Conservation (phyloP, 2,329 filamentous ascomycete species). For the Pseudocercospora fuligena region DNA sequence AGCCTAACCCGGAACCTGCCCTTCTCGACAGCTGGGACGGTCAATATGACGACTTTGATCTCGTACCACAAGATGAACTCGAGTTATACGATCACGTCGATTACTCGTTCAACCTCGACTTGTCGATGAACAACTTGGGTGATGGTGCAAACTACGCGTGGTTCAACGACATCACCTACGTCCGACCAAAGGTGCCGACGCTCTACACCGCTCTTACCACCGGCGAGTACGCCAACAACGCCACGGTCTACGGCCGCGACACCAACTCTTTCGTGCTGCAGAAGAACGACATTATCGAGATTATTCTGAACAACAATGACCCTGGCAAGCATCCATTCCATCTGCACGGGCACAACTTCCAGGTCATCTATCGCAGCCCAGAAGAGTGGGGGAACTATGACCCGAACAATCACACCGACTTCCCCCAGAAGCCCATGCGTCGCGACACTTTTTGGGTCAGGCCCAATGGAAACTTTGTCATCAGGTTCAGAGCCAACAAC, state of each 20-base stretch:
- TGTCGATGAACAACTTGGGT: conserved; percentile 67
- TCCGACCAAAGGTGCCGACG: conserved; percentile 74
- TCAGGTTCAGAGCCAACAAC: conserved; percentile 55
- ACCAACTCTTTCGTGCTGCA: conserved; percentile 67
- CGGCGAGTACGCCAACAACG: conserved; percentile 52
- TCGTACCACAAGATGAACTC: conserved; percentile 71
- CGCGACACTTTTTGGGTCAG: conserved; percentile 61
- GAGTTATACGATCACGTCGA: conserved; percentile 65
- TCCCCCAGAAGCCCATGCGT: conserved; percentile 51
- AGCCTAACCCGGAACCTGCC: conserved; percentile 56
- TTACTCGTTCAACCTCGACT: conserved; percentile 63
- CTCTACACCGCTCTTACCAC: conserved; percentile 76
- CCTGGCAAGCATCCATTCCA: conserved; percentile 73
- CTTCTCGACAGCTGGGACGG: conserved; percentile 66
- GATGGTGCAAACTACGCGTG: conserved; percentile 68
- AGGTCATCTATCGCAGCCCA: conserved; percentile 54
- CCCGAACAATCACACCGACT: conserved; percentile 41
- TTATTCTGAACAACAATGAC: conserved; percentile 79
- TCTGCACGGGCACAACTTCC: conserved; percentile 78
- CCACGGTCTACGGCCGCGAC: conserved; percentile 56
- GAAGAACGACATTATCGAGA: conserved; percentile 69
- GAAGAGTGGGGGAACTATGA: conserved; percentile 42
- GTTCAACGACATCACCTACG: conserved; percentile 77
- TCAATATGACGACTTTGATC: conserved; percentile 70
- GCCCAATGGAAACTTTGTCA: conserved; percentile 59